Evolutionary conservation across 208 protist genomes (phyloP).

Genomic region (Wallacemonas rigidus): DNA sequence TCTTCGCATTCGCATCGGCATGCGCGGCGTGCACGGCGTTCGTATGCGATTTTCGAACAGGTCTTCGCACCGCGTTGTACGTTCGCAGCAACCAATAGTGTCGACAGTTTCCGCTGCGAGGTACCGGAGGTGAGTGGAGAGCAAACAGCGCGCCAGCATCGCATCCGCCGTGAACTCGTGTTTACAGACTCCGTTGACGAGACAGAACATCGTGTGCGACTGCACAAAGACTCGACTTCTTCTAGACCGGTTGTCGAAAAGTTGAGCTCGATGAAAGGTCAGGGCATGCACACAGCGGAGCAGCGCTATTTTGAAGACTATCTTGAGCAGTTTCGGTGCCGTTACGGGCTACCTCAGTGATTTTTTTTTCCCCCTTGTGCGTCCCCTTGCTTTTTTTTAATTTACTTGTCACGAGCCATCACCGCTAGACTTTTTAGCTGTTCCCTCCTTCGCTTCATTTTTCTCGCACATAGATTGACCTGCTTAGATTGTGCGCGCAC

Average conservation of each 20-base stretch:
- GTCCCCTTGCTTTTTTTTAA: too few species aligned
- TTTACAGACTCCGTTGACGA: neutral
- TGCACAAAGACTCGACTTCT: neutral
- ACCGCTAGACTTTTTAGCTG: neutral
- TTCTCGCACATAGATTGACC: neutral
- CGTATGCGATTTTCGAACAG: neutral
- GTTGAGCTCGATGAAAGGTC: too few species aligned
- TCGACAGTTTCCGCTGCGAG: too few species aligned
- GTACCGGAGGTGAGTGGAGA: too few species aligned
- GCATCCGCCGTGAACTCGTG: neutral
- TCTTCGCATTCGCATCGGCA: neutral
- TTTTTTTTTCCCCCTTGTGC: too few species aligned
- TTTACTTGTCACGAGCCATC: too few species aligned
- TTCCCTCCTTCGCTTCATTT: constrained; percentile 15
- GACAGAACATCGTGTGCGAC: neutral
- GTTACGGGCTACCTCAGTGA: neutral
- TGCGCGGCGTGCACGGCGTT: neutral
- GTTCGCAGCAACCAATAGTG: neutral
- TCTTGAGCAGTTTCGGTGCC: neutral
- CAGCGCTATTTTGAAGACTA: neutral
- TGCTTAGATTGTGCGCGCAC: neutral
- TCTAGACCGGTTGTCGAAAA: too few species aligned
- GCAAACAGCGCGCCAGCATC: neutral
- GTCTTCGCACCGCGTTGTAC: constrained; percentile 3
- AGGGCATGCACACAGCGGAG: neutral